Evolutionary conservation across 179 eudicot species (phyloP).

Genomic region (Camellia oleifera): DNA sequence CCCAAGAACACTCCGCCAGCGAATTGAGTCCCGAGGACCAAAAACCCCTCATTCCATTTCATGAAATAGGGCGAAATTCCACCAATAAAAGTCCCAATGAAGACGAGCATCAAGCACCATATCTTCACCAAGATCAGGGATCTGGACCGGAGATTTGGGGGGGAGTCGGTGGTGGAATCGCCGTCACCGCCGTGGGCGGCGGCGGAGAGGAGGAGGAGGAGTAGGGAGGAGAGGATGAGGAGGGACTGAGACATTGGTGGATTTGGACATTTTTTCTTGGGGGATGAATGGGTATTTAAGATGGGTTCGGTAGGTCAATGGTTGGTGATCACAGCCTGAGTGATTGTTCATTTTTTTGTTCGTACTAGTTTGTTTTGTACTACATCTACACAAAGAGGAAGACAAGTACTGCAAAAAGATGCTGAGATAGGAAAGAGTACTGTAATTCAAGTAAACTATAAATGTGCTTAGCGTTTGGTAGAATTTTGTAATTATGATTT

Average conservation of each 20-base stretch:
- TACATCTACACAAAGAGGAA: slow-evolving; percentile 12
- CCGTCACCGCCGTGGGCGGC: slow-evolving; percentile 16
- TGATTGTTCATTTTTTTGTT: background rate
- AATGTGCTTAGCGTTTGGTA: no score
- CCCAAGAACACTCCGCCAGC: slow-evolving; percentile 72
- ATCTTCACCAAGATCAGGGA: slow-evolving; percentile 49
- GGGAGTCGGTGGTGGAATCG: slow-evolving; percentile 15
- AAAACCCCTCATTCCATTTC: slow-evolving; percentile 58
- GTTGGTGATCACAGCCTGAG: background rate
- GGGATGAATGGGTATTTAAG: background rate
- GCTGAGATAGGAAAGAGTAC: background rate
- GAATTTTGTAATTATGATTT: no score
- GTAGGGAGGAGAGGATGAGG: background rate
- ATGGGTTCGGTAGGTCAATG: no score
- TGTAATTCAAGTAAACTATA: no score
- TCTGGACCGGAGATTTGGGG: slow-evolving; percentile 35
- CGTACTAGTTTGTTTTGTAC: slow-evolving; percentile 7
- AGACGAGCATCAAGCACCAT: slow-evolving; percentile 55
- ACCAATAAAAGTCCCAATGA: slow-evolving; percentile 50
- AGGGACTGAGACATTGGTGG: background rate
- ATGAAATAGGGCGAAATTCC: slow-evolving; percentile 63
- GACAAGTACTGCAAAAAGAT: slow-evolving; percentile 5
- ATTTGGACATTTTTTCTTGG: background rate
- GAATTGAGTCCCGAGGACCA: slow-evolving; percentile 63
- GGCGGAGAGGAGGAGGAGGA: slow-evolving; percentile 9